Evolutionary conservation across 257 asterid species (phyloP).

Genomic region (Capsicum baccatum): DNA sequence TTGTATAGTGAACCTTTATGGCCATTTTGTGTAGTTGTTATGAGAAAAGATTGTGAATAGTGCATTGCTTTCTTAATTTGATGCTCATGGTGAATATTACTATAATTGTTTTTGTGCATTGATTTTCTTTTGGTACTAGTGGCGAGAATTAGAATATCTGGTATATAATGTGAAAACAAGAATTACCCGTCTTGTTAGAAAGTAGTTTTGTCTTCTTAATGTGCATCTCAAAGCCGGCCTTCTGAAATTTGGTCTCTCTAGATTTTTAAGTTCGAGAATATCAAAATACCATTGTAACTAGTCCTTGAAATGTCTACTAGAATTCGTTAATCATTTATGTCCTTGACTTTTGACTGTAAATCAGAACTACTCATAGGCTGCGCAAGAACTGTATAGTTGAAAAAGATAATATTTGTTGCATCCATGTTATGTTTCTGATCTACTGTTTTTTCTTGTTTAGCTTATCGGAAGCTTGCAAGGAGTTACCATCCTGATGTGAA

Average conservation of each 20-base stretch:
- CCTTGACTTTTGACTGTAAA: not conserved
- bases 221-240: not conserved
- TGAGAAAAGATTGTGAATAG: not conserved
- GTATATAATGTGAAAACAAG: not conserved
- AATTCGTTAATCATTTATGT: not conserved
- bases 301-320: not conserved
- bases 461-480: slow-evolving; percentile 96
- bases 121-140: not conserved
- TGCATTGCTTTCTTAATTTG: not conserved
- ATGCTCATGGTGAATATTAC: not conserved
- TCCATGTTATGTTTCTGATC: slow-evolving; percentile 8
- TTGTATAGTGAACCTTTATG: not conserved
- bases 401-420: not conserved
- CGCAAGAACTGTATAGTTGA: not conserved
- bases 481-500: slow-evolving; percentile 96
- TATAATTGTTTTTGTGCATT: not conserved
- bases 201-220: not conserved
- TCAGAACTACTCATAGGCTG: not conserved
- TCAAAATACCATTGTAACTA: not conserved
- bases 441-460: slow-evolving; percentile 52
- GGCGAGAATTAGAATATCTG: not conserved
- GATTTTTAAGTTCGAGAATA: not conserved
- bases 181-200: not conserved
- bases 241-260: slow-evolving; percentile 2
- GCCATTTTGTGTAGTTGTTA: not conserved